Conservation (phyloP, 2,329 filamentous ascomycete species). For the Ophiostoma sp. region DNA sequence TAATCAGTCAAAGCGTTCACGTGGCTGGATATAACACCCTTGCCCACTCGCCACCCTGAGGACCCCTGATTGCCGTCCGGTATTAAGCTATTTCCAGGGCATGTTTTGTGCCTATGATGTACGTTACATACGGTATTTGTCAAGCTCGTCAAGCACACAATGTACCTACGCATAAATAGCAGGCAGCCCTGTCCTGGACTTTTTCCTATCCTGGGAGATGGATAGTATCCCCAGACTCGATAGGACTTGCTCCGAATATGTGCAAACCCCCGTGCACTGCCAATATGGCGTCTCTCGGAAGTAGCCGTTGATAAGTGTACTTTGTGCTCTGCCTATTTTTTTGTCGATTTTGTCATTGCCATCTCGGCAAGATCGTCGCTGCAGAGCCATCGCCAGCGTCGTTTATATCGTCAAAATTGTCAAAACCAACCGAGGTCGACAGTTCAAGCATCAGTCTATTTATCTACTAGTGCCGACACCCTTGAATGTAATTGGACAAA, state of each 20-base stretch:
- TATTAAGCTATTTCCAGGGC: conserved; percentile 7
- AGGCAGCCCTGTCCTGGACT: not conserved
- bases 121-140: not conserved
- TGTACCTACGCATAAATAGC: not conserved
- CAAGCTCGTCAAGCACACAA: not conserved
- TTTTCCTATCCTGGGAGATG: not conserved
- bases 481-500: not conserved
- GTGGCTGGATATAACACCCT: not conserved
- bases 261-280: conserved; percentile 5
- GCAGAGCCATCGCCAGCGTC: too few species aligned
- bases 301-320: not conserved
- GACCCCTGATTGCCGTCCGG: conserved; percentile 3
- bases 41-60: not conserved
- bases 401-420: too few species aligned
- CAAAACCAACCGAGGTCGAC: too few species aligned
- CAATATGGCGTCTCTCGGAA: not conserved
- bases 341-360: not conserved
- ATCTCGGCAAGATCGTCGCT: not conserved
- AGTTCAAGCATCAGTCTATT: too few species aligned
- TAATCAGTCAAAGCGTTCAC: not conserved
- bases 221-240: not conserved
- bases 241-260: not conserved
- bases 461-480: too few species aligned
- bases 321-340: not conserved
- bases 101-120: too few species aligned